Evolutionary conservation across 768 basidiomycete species (phyloP).

Genomic region (Lactifluus echinatus): DNA sequence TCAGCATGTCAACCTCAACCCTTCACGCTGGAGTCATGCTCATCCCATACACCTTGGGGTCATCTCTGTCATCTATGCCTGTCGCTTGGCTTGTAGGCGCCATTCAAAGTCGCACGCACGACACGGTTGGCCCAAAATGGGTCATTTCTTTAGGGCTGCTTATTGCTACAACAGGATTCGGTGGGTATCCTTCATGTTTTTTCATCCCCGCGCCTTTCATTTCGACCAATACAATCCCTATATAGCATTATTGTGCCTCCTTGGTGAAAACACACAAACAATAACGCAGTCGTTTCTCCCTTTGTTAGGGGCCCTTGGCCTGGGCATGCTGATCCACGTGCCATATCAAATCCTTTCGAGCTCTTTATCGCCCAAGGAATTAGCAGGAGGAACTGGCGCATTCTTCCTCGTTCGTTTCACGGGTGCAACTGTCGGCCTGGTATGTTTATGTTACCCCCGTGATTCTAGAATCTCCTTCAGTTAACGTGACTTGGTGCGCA

Average conservation of each 20-base stretch:
- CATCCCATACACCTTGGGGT: slow-evolving; percentile 79
- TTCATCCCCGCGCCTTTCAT: not conserved
- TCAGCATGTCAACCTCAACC: slow-evolving; percentile 53
- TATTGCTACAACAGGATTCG: slow-evolving; percentile 64
- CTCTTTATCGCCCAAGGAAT: slow-evolving; percentile 52
- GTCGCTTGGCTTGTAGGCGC: slow-evolving; percentile 76
- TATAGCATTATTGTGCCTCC: slow-evolving; percentile 57
- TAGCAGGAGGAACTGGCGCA: slow-evolving; percentile 75
- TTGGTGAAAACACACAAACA: slow-evolving; percentile 44
- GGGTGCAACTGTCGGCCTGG: slow-evolving; percentile 75
- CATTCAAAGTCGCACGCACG: slow-evolving; percentile 46
- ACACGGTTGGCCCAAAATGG: slow-evolving; percentile 58
- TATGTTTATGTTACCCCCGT: slow-evolving; percentile 31
- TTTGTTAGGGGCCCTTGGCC: slow-evolving; percentile 62
- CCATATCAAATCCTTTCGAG: slow-evolving; percentile 75
- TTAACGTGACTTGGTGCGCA: slow-evolving; percentile 25
- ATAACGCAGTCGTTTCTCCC: slow-evolving; percentile 48
- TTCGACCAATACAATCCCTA: not conserved
- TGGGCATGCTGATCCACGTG: slow-evolving; percentile 80
- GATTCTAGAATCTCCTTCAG: not conserved
- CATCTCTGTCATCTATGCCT: slow-evolving; percentile 77
- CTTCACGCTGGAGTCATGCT: slow-evolving; percentile 64
- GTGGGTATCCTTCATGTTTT: slow-evolving; percentile 31
- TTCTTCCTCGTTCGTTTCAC: slow-evolving; percentile 86
- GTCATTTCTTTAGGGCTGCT: slow-evolving; percentile 55